Evolutionary conservation across 139 green algal genomes (phyloP).

Genomic region (Chlamydomonas applanata): DNA sequence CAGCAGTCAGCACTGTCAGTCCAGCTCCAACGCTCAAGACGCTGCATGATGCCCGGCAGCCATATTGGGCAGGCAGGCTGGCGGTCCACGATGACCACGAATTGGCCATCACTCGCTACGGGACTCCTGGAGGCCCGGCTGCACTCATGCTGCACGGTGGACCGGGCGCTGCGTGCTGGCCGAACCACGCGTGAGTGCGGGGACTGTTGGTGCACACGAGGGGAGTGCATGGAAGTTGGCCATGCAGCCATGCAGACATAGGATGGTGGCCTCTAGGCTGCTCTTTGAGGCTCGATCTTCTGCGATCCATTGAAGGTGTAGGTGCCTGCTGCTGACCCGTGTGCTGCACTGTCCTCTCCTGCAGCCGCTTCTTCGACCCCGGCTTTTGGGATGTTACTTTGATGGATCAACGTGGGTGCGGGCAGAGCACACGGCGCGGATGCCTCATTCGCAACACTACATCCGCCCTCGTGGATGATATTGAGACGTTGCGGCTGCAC

Average conservation of each 20-base stretch:
- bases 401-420: constrained; percentile 72
- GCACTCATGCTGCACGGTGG: constrained; percentile 68
- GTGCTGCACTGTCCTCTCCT: too few relatives aligned
- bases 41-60: background rate
- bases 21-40: too few relatives aligned
- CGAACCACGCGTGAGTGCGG: constrained; percentile 55
- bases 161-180: constrained; percentile 60
- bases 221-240: background rate
- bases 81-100: constrained; percentile 25
- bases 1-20: too few relatives aligned
- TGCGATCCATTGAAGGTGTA: too few relatives aligned
- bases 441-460: constrained; percentile 65
- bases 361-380: constrained; percentile 70
- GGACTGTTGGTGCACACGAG: too few relatives aligned
- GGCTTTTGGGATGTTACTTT: constrained; percentile 60
- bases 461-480: constrained; percentile 49
- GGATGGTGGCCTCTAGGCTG: too few relatives aligned
- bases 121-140: constrained; percentile 40
- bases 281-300: too few relatives aligned
- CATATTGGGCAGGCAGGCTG: background rate
- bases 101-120: constrained; percentile 53
- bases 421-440: constrained; percentile 45
- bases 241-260: too few relatives aligned
- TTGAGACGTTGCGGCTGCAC: constrained; percentile 54
- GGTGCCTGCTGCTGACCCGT: too few relatives aligned